Conservation (phyloP, 108 stramenopile genomes). For the Mayamaea pseudoterrestris region DNA sequence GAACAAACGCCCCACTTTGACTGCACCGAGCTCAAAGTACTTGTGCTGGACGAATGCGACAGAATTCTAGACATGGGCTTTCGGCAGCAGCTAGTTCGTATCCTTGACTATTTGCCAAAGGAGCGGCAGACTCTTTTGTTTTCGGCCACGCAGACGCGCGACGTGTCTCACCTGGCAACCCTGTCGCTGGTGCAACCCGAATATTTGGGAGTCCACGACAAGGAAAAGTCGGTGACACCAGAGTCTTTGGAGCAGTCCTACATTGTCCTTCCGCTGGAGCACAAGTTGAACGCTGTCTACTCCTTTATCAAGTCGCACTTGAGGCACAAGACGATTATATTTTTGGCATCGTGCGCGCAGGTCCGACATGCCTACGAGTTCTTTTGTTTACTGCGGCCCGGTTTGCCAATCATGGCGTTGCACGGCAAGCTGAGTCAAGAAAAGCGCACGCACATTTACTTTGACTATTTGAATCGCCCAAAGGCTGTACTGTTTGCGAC, state of each 20-base stretch:
- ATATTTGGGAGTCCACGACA: constrained; percentile 94
- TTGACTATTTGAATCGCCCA: constrained; percentile 81
- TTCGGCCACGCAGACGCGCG: constrained; percentile 96
- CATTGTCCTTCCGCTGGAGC: constrained; percentile 73
- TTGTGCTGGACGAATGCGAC: constrained; percentile 98
- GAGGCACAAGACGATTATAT: constrained; percentile 91
- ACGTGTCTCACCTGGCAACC: constrained; percentile 93
- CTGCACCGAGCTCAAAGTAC: constrained; percentile 64
- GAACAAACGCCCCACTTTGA: constrained; percentile 96
- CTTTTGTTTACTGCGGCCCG: constrained; percentile 91
- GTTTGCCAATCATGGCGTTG: constrained; percentile 91
- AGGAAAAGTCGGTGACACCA: constrained; percentile 75
- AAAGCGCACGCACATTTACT: constrained; percentile 89
- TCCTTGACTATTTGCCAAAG: constrained; percentile 84
- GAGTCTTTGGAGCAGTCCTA: constrained; percentile 77
- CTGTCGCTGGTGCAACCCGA: constrained; percentile 81
- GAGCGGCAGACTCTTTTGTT: constrained; percentile 93
- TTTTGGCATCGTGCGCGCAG: constrained; percentile 93
- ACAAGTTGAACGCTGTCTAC: constrained; percentile 93
- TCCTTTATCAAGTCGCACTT: constrained; percentile 95
- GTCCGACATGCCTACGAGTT: constrained; percentile 88
- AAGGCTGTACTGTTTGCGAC: constrained; percentile 94
- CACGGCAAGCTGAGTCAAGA: constrained; percentile 97
- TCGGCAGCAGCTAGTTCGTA: constrained; percentile 82
- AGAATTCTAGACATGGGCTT: constrained; percentile 98